Conservation (phyloP, 805 yeast genomes). For the Monosporozyma siamensis region DNA sequence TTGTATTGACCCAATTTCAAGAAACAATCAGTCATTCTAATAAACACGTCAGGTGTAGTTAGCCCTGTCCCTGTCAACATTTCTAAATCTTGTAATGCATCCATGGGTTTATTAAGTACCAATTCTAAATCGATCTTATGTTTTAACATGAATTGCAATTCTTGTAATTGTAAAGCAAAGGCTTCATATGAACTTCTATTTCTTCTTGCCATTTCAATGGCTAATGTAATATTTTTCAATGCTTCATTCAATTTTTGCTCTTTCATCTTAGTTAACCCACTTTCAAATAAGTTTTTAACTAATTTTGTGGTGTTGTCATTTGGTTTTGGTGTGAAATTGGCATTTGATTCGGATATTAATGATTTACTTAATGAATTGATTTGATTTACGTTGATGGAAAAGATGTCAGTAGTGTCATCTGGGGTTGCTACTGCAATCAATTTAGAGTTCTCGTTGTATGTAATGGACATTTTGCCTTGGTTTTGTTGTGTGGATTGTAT, state of each 20-base stretch:
- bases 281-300: slow-evolving; percentile 55
- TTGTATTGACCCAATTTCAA: slow-evolving; percentile 52
- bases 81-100: slow-evolving; percentile 64
- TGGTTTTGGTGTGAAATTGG: slow-evolving; percentile 45
- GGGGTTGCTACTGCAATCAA: slow-evolving; percentile 10
- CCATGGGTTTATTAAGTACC: slow-evolving; percentile 43
- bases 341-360: slow-evolving; percentile 36
- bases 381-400: slow-evolving; percentile 24
- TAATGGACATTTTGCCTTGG: slow-evolving; percentile 5
- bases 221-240: slow-evolving; percentile 52
- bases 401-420: slow-evolving; percentile 4
- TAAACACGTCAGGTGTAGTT: slow-evolving; percentile 57
- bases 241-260: slow-evolving; percentile 51
- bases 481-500: background rate
- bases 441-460: slow-evolving; percentile 26
- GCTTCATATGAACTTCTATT: slow-evolving; percentile 67
- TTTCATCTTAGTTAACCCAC: slow-evolving; percentile 47
- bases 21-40: slow-evolving; percentile 60
- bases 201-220: slow-evolving; percentile 51
- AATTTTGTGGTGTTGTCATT: slow-evolving; percentile 41
- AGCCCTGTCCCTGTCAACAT: slow-evolving; percentile 50
- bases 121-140: slow-evolving; percentile 64
- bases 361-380: slow-evolving; percentile 30
- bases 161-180: slow-evolving; percentile 63
- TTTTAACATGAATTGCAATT: slow-evolving; percentile 54